Evolutionary conservation across 345 rosid species (phyloP).

Genomic region (Eucalyptus polyanthemos): DNA sequence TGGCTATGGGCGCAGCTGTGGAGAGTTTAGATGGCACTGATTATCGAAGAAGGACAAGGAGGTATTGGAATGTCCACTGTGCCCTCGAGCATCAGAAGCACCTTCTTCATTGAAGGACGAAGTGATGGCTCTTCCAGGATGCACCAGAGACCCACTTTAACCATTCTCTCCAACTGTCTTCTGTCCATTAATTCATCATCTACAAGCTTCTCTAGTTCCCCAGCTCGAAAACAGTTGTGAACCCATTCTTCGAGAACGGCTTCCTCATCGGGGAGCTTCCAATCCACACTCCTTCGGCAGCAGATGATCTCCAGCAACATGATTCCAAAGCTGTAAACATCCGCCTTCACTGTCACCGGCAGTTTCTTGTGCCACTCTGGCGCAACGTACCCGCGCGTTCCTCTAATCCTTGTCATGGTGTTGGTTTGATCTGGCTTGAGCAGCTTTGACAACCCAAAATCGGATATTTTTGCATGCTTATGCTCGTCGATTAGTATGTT

Average conservation of each 20-base stretch:
- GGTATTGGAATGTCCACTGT: not conserved
- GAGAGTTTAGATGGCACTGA: not conserved
- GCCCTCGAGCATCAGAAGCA: constrained; percentile 2
- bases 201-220: not conserved
- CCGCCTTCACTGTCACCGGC: constrained; percentile 7
- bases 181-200: constrained; percentile 2
- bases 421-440: constrained; percentile 6
- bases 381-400: constrained; percentile 7
- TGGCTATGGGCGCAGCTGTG: not conserved
- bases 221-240: not conserved
- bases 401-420: constrained; percentile 5
- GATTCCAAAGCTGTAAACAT: constrained; percentile 15
- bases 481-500: constrained; percentile 5
- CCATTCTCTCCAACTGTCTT: not conserved
- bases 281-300: not conserved
- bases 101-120: not conserved
- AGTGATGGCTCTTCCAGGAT: constrained; percentile 1
- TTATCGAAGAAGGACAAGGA: not conserved
- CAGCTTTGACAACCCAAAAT: constrained; percentile 1
- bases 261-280: not conserved
- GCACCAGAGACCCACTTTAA: constrained; percentile 9
- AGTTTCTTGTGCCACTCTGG: constrained; percentile 11
- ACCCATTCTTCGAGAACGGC: constrained; percentile 9
- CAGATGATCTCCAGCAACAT: constrained; percentile 9
- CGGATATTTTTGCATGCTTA: not conserved